Evolutionary conservation across 1,139 yeast genomes (phyloP).

Genomic region (Blastobotrys raffinosifermentans): DNA sequence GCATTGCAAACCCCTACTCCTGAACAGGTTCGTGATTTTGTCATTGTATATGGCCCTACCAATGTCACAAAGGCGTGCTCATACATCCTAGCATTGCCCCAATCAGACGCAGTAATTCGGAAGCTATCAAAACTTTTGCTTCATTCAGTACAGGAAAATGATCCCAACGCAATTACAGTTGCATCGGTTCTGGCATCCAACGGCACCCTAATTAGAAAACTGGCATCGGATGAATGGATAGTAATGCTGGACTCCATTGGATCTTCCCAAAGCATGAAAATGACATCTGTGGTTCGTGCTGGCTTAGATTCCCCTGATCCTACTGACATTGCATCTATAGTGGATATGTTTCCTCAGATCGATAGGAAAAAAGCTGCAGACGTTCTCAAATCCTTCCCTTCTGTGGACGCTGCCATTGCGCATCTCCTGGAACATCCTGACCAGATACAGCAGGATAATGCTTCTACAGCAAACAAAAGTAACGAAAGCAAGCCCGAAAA

Average conservation of each 20-base stretch:
- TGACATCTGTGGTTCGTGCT: constrained; percentile 9
- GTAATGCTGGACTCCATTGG: constrained; percentile 12
- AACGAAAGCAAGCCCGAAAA: too few species aligned
- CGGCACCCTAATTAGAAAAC: constrained; percentile 6
- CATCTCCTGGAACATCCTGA: constrained; percentile 57
- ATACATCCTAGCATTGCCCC: constrained; percentile 14
- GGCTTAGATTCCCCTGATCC: constrained; percentile 7
- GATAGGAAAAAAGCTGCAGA: constrained; percentile 1
- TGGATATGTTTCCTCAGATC: constrained; percentile 29
- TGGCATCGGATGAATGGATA: constrained; percentile 15
- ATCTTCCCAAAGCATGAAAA: constrained; percentile 10
- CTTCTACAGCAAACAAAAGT: too few species aligned
- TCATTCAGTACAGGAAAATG: constrained; percentile 11
- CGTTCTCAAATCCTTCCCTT: constrained; percentile 40
- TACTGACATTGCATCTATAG: constrained; percentile 17
- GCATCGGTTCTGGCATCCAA: constrained; percentile 13
- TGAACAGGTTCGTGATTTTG: constrained; percentile 29
- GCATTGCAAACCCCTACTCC: constrained; percentile 16
- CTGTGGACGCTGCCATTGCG: constrained; percentile 57
- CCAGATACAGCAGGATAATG: too few species aligned
- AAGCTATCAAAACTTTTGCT: constrained; percentile 18
- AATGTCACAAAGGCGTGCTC: constrained; percentile 20
- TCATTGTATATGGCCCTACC: constrained; percentile 23
- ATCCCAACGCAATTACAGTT: constrained; percentile 8
- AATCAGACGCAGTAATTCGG: constrained; percentile 13